A percentile compares a stretch with the other conserved stretches of the same genome.
phyloP scores from a whole-genome alignment of 192 early-diverging fungal genomes.

The Coemansia sp. region DNA sequence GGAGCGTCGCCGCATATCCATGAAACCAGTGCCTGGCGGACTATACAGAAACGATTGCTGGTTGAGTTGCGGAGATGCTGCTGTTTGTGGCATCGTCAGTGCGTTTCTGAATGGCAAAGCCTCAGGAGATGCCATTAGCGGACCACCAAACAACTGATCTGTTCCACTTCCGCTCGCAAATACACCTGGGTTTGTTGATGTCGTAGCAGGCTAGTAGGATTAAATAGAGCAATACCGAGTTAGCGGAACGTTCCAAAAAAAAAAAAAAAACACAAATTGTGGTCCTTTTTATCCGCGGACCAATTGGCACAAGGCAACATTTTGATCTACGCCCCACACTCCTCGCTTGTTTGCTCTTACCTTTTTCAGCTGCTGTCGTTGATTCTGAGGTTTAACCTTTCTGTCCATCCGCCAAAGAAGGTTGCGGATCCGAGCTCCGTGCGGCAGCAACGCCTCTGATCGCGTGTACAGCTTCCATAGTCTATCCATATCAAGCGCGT shows the following conservation, averaged over 20 bases:
- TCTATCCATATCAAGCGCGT: conserved; percentile 20
- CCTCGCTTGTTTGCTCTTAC: conserved; percentile 2
- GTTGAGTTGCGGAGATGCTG: background rate
- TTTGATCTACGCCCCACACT: background rate
- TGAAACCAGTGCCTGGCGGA: background rate
- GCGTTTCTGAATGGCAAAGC: conserved; percentile 1
- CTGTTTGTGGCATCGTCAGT: background rate
- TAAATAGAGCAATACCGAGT: background rate
- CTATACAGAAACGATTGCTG: background rate
- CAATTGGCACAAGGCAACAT: background rate
- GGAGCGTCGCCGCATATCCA: conserved; percentile 29
- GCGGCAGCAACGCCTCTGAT: conserved; percentile 35
- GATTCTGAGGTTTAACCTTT: background rate
- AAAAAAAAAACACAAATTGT: background rate
- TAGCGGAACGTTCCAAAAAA: background rate
- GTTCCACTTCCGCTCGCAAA: background rate
- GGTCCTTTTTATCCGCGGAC: background rate
- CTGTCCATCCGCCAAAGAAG: conserved; percentile 52
- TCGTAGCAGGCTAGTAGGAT: background rate
- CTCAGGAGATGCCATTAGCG: background rate
- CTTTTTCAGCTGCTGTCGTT: background rate
- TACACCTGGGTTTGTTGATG: background rate
- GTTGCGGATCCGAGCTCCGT: conserved; percentile 45
- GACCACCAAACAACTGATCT: background rate
- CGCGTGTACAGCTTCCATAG: conserved; percentile 36